phyloP scores from a whole-genome alignment of 257 asterid species.

The Osmanthus fragrans region DNA sequence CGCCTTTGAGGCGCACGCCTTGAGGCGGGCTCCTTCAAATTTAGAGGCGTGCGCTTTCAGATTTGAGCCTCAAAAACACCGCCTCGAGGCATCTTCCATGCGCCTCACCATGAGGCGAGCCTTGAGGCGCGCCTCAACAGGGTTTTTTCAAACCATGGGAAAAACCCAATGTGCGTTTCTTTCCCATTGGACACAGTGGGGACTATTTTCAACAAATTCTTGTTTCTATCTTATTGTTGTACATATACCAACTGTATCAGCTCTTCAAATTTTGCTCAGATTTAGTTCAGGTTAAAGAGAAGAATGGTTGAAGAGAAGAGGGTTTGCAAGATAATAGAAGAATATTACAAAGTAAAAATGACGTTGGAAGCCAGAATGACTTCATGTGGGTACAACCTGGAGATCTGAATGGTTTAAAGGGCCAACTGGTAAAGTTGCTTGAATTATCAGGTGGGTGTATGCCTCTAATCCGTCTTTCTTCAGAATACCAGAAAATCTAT shows the following conservation, averaged over 20 bases:
- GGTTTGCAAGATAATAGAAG: too few species aligned
- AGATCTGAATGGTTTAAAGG: slow-evolving; percentile 75
- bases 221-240: slow-evolving; percentile 32
- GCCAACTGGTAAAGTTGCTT: slow-evolving; percentile 75
- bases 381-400: slow-evolving; percentile 83
- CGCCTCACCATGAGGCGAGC: too few species aligned
- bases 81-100: too few species aligned
- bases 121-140: too few species aligned
- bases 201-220: slow-evolving; percentile 48
- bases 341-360: too few species aligned
- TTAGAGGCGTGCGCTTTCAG: too few species aligned
- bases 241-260: not conserved
- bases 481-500: slow-evolving; percentile 70
- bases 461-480: slow-evolving; percentile 58
- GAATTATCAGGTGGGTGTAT: slow-evolving; percentile 69
- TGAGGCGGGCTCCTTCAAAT: too few species aligned
- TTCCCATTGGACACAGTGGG: not conserved
- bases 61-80: too few species aligned
- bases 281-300: not conserved
- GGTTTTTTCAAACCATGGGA: too few species aligned
- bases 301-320: too few species aligned
- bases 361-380: slow-evolving; percentile 51
- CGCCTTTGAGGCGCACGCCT: too few species aligned
- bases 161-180: not conserved
- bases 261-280: not conserved